Conservation (phyloP, 306 rosid genomes). For the Cucumis cinereus region DNA sequence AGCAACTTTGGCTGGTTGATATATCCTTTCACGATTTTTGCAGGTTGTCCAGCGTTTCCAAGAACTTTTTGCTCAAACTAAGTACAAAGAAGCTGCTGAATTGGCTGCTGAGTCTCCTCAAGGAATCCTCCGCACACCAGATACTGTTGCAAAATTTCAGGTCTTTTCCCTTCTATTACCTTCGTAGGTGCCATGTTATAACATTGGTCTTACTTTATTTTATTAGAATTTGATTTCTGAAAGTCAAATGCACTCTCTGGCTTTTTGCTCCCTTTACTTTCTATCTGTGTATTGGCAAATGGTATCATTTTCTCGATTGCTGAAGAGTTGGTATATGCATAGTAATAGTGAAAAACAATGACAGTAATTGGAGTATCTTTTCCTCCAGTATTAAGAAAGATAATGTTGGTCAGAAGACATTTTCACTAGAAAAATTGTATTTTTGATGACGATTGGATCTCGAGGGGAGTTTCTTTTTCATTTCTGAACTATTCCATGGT, state of each 20-base stretch:
- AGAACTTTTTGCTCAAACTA: conserved; percentile 96
- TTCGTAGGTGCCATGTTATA: background rate
- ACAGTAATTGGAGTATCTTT: background rate
- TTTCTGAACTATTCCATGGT: background rate
- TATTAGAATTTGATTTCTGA: background rate
- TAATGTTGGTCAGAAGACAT: background rate
- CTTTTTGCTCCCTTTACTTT: background rate
- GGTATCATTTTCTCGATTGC: background rate
- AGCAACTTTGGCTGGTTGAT: conserved; percentile 3
- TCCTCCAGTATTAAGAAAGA: background rate
- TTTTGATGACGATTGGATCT: background rate
- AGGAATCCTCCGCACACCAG: conserved; percentile 96
- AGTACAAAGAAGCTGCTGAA: conserved; percentile 98
- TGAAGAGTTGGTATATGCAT: too few relatives aligned
- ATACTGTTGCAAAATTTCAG: conserved; percentile 98
- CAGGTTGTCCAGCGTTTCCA: conserved; percentile 99
- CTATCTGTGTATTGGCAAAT: background rate
- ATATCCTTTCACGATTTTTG: conserved; percentile 14
- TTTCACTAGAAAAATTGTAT: background rate
- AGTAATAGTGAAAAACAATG: background rate
- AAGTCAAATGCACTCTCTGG: background rate
- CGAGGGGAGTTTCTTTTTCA: background rate
- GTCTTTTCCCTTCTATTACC: conserved; percentile 16
- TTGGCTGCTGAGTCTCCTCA: conserved; percentile 99
- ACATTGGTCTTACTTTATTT: background rate